Evolutionary conservation across 345 rosid species (phyloP), one percentile per base, ranked within the genome.

Genomic region (Hibiscus mutabilis): DNA sequence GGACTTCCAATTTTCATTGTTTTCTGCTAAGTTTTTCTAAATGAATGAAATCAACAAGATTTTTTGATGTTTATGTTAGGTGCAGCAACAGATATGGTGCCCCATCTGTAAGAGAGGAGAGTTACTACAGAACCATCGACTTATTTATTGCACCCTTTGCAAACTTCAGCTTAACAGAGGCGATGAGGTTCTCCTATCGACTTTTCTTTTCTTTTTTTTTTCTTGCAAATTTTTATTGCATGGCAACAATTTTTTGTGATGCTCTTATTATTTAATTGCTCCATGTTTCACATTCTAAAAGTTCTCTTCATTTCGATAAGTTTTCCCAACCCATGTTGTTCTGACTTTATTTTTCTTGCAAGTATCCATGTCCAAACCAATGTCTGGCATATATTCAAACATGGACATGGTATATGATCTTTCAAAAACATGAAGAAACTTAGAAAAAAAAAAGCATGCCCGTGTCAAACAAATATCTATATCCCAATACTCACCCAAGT

Each of bases 61-160:
- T 22, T 53, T 74, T 78, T 73, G 65, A 64, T 62, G 60, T 77
- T 82, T 73, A 10, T 81, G 61, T 33, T 68, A 84, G 95, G 86
- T 73, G 62, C 60, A 44, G 60, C 78, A 83, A 67, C 82, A 80
- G 80, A 83, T 81, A 55, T 95, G 99, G 98, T 95, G 97, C 79
- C 99, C 98, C 61, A 79, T 90, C 57, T 95, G 97, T 81, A 89
- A 84, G 83, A 83, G 78, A 79, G 98, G 98, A 72, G 84, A 79
- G 82, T 72, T 95, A 84, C 82, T 69, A 74, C 98, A 92, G 83
- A 86, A 85, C 73, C 74, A 74, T 44, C 72, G 70, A 68, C 72
- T 74, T 58, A 86, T 95, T 61, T 76, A 74, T 79, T 95, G 99
- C 79, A 75, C 71, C 69, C 79, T 69, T 44, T 92, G 99, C 86